A percentile compares a stretch with the other conserved stretches of the same genome.
Conservation (phyloP, 1,139 yeast species). For the Geotrichum restrictum region DNA sequence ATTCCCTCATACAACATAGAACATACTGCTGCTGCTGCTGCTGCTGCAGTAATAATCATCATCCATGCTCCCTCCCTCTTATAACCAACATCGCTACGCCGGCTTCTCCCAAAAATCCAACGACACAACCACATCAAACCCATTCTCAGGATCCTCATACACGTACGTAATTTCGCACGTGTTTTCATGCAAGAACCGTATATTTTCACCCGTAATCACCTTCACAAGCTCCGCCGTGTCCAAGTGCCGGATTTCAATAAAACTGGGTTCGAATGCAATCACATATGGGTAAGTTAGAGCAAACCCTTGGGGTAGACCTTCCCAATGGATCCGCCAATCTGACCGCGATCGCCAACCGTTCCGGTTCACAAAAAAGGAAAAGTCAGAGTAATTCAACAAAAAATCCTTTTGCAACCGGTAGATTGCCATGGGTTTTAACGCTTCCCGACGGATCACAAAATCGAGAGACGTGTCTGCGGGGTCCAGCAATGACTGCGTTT, state of each 20-base stretch:
- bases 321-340: constrained; percentile 95
- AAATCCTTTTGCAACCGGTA: constrained; percentile 87
- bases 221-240: constrained; percentile 80
- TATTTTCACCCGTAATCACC: constrained; percentile 89
- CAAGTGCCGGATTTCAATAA: constrained; percentile 88
- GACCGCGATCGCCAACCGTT: constrained; percentile 96
- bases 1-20: too few species aligned
- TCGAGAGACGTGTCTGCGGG: constrained; percentile 96
- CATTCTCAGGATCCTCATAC: constrained; percentile 80
- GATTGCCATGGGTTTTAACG: constrained; percentile 83
- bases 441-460: constrained; percentile 80
- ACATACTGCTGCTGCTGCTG: too few species aligned
- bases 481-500: constrained; percentile 74
- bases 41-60: too few species aligned
- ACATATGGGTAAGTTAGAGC: constrained; percentile 93
- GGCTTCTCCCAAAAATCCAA: constrained; percentile 73
- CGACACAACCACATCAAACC: constrained; percentile 85
- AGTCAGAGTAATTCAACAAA: constrained; percentile 80
- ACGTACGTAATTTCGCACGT: constrained; percentile 94
- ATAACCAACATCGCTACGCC: too few species aligned
- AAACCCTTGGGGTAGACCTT: constrained; percentile 87
- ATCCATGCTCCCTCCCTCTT: too few species aligned
- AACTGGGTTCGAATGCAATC: constrained; percentile 81
- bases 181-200: constrained; percentile 78
- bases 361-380: constrained; percentile 87